Conservation (phyloP, 257 asterid genomes). For the Agastache rugosa region DNA sequence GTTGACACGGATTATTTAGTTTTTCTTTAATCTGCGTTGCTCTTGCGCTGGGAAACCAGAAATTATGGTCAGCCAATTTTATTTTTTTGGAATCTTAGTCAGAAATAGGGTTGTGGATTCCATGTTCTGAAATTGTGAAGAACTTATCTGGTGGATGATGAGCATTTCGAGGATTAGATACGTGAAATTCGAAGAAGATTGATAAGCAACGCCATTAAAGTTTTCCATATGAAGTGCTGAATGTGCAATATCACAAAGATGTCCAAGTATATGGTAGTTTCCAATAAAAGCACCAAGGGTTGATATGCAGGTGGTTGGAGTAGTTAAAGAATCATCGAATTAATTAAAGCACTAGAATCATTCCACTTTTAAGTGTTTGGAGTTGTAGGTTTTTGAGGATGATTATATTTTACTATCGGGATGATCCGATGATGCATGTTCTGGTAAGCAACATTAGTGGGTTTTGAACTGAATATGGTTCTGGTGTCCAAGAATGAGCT, state of each 20-base stretch:
- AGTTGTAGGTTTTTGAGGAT: conserved; percentile 9
- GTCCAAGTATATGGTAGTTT: conserved; percentile 4
- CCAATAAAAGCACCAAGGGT: conserved; percentile 7
- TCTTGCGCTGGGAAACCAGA: conserved; percentile 24
- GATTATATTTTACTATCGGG: neutral
- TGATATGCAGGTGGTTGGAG: conserved; percentile 13
- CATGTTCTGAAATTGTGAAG: conserved; percentile 6
- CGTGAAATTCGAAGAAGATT: conserved; percentile 19
- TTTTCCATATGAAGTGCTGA: neutral
- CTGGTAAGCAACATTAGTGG: conserved; percentile 5
- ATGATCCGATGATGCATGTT: neutral
- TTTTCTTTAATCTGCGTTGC: neutral
- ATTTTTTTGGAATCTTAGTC: neutral
- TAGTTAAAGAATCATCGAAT: conserved; percentile 14
- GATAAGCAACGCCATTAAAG: neutral
- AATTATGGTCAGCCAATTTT: conserved; percentile 4
- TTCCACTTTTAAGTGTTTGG: neutral
- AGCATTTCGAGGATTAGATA: conserved; percentile 25
- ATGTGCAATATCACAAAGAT: conserved; percentile 3
- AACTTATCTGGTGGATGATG: conserved; percentile 4
- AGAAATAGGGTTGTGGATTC: neutral
- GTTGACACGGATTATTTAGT: neutral
- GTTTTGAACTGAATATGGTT: conserved; percentile 15
- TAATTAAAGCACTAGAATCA: neutral
- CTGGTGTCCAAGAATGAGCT: neutral